These are phyloP conservation scores for Botryotinia calthae DNA, from an alignment of 2,329 filamentous ascomycete species.

Conservation along the genomic window DNA sequence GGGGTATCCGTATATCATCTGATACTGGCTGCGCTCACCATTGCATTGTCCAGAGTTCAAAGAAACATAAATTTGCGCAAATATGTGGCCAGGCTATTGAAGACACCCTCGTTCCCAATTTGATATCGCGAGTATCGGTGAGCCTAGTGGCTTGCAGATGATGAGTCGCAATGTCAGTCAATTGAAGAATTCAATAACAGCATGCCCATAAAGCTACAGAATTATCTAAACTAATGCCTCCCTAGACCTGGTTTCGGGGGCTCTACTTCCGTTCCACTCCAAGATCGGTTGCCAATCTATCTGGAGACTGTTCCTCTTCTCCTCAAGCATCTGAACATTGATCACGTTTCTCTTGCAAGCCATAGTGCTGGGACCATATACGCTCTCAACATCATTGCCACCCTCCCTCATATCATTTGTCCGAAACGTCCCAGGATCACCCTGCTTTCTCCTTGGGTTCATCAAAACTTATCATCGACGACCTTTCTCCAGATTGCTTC, in stretches of 20 bases:
- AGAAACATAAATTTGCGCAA: neutral
- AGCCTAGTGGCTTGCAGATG: neutral
- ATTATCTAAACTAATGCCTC: neutral
- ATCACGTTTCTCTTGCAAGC: constrained; percentile 42
- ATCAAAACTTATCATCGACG: constrained; percentile 33
- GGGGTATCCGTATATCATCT: neutral
- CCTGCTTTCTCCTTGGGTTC: constrained; percentile 42
- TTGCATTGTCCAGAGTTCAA: neutral
- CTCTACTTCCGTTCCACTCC: constrained; percentile 42
- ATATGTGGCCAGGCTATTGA: neutral
- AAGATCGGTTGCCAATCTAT: constrained; percentile 41
- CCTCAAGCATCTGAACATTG: constrained; percentile 38
- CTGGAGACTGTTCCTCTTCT: constrained; percentile 44
- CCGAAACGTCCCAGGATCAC: constrained; percentile 4
- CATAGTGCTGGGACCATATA: constrained; percentile 47
- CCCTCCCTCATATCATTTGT: constrained; percentile 39
- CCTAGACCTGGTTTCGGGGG: constrained; percentile 46
- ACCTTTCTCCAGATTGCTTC: constrained; percentile 23
- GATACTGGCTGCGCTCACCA: neutral
- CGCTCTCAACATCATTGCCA: constrained; percentile 43
- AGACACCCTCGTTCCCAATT: neutral
- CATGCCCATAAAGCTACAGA: neutral
- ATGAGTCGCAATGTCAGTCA: neutral
- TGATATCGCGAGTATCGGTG: neutral
- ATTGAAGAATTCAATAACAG: neutral